Evolutionary conservation across 208 protist species (phyloP).

Genomic region (Crithidia thermophila): DNA sequence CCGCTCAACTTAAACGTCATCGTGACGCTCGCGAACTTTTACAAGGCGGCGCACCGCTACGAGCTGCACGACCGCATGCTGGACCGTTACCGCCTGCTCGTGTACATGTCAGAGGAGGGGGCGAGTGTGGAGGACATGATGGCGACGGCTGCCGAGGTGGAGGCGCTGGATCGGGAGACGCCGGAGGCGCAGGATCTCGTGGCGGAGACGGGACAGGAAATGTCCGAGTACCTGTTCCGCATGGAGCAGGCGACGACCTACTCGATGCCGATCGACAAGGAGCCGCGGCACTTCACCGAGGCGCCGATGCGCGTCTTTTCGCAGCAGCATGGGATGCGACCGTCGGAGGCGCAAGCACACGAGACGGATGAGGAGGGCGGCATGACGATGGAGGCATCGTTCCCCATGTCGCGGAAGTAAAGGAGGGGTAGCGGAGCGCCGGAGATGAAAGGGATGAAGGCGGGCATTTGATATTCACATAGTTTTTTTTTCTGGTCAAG

Average conservation of each 20-base stretch:
- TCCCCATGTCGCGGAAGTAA: too few species aligned
- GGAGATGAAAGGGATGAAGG: background rate
- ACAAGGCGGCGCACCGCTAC: constrained; percentile 58
- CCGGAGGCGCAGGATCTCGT: constrained; percentile 38
- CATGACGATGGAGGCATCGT: constrained; percentile 1
- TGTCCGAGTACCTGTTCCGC: constrained; percentile 47
- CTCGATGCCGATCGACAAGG: constrained; percentile 74
- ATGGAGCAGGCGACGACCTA: constrained; percentile 64
- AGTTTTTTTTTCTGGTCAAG: background rate
- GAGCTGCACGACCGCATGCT: constrained; percentile 68
- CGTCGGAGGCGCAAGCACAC: constrained; percentile 7
- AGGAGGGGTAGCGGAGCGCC: background rate
- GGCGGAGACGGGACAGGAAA: constrained; percentile 23
- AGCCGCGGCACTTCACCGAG: constrained; percentile 35
- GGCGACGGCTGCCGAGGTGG: constrained; percentile 53
- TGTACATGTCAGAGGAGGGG: constrained; percentile 56
- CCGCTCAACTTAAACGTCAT: constrained; percentile 57
- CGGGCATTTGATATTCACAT: background rate
- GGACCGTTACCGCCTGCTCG: constrained; percentile 77
- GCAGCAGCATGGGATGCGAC: constrained; percentile 26
- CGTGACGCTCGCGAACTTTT: constrained; percentile 72
- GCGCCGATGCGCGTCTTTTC: constrained; percentile 15
- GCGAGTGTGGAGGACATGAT: constrained; percentile 62
- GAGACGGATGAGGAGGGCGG: background rate
- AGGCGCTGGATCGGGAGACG: constrained; percentile 37